Evolutionary conservation across 805 yeast genomes (phyloP).

Genomic region (Wickerhamiella sorbophila): DNA sequence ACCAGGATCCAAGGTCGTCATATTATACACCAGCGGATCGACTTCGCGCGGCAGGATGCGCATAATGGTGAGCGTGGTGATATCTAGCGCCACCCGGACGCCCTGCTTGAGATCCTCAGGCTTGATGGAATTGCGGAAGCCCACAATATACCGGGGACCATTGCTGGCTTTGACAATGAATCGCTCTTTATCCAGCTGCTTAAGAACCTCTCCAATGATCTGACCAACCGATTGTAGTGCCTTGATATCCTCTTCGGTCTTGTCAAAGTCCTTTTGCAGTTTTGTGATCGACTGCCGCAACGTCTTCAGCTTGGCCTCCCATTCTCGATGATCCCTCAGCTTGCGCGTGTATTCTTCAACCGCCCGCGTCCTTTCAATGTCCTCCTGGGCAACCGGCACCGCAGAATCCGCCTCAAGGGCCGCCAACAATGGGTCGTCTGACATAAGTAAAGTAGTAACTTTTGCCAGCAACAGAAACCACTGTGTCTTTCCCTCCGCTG

Average conservation of each 20-base stretch:
- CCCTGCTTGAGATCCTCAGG: slow-evolving; percentile 78
- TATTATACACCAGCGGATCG: slow-evolving; percentile 93
- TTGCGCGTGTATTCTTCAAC: slow-evolving; percentile 67
- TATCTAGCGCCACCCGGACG: slow-evolving; percentile 89
- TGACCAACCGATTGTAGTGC: slow-evolving; percentile 96
- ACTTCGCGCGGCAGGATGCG: slow-evolving; percentile 94
- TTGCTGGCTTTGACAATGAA: slow-evolving; percentile 90
- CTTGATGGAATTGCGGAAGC: slow-evolving; percentile 86
- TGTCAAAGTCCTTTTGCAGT: slow-evolving; percentile 68
- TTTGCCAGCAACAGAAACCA: too few species aligned
- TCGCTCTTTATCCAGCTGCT: slow-evolving; percentile 86
- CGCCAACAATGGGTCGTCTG: slow-evolving; percentile 17
- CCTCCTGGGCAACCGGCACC: not conserved
- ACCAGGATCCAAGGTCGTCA: slow-evolving; percentile 98
- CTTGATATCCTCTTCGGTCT: slow-evolving; percentile 93
- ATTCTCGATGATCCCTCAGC: slow-evolving; percentile 80
- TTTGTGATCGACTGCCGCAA: slow-evolving; percentile 71
- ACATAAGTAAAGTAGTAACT: not conserved
- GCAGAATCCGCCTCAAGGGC: slow-evolving; percentile 18
- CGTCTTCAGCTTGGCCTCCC: slow-evolving; percentile 82
- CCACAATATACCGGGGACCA: slow-evolving; percentile 96
- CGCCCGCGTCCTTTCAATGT: slow-evolving; percentile 32
- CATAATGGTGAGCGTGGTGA: slow-evolving; percentile 93
- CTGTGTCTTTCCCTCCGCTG: too few species aligned
- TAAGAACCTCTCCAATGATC: slow-evolving; percentile 90